Evolutionary conservation across 331 rosid genomes (phyloP), one percentile per base, ranked within the genome.

Genomic region (Malus hybrid): DNA sequence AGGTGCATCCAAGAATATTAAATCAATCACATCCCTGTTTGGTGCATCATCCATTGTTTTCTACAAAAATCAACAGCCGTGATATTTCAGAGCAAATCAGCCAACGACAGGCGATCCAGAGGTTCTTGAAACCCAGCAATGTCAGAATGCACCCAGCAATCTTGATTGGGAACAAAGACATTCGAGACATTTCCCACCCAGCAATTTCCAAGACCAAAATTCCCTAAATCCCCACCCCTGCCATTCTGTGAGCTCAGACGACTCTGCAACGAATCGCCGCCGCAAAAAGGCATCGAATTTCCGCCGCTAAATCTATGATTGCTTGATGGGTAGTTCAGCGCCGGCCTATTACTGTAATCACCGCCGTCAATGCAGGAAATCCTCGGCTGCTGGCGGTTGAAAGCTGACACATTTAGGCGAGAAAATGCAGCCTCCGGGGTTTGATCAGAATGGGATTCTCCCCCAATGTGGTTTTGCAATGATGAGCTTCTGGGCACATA

Each of bases 41-140:
- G 67, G 81, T 14, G 77, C 65, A 31, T 8, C 69, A 20, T 69
- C 77, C 79, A 90, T 56, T 57, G n/a, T 65, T 20, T 67, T 74
- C 73, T 72, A 84, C 83, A 90, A 33, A n/a, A 66, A 22, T 32
- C 85, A 62, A 68, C 89, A 74, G 12, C 85, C 81, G 15, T 27
- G 2, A 89, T 50, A 66, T 22, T 82, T 3, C 88, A 83, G 0
- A 74, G 36, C 42, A 79, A 56, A 76, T 52, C 52, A 22, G 63
- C 64, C 68, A 77, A 31, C 5, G 83, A 20, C 11, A 57, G 20
- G 19, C 15, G 63, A 34, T 7, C 66, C 36, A 64, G 28, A 29
- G 79, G 61, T 4, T 74, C 70, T 60, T 14, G 83, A 24, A 71
- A 65, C 73, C 80, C 46, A 10, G 46, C 46, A 80, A 28, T 34